Evolutionary conservation across 2,329 filamentous ascomycete genomes (phyloP).

Genomic region (Ophiostoma novo-ulmi): DNA sequence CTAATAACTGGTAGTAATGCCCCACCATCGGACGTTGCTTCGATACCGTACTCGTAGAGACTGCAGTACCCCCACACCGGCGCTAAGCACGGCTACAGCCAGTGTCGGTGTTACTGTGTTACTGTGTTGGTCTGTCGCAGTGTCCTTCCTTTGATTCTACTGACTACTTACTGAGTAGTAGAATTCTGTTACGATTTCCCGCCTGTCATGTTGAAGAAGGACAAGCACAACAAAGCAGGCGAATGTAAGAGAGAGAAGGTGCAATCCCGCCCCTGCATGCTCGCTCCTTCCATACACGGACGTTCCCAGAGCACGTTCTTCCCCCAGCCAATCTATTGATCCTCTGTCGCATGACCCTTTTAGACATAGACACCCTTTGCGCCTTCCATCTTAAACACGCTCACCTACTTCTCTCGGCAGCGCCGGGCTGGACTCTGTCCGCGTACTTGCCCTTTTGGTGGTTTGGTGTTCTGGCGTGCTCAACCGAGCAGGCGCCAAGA

Average conservation of each 20-base stretch:
- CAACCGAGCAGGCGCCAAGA: background rate
- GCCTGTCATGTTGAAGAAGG: background rate
- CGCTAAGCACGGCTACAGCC: slow-evolving; percentile 1
- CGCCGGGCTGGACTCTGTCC: background rate
- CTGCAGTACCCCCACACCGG: background rate
- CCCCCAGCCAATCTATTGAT: background rate
- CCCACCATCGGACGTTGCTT: background rate
- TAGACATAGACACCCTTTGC: background rate
- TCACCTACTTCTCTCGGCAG: slow-evolving; percentile 11
- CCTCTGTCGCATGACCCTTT: background rate
- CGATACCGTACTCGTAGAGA: background rate
- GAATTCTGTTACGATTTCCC: slow-evolving; percentile 1
- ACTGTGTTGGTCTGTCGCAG: background rate
- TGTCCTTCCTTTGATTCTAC: background rate
- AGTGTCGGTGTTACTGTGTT: background rate
- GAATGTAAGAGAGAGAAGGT: background rate
- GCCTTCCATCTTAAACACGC: background rate
- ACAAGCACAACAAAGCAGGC: background rate
- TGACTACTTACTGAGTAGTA: background rate
- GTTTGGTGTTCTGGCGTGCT: background rate
- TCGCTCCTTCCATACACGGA: slow-evolving; percentile 6
- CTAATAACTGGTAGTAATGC: background rate
- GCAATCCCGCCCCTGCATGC: background rate
- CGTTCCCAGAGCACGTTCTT: background rate
- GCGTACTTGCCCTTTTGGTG: background rate